These are phyloP conservation scores for Solanum microdontum DNA, from an alignment of 257 asterid genomes.

Conservation along the genomic window DNA sequence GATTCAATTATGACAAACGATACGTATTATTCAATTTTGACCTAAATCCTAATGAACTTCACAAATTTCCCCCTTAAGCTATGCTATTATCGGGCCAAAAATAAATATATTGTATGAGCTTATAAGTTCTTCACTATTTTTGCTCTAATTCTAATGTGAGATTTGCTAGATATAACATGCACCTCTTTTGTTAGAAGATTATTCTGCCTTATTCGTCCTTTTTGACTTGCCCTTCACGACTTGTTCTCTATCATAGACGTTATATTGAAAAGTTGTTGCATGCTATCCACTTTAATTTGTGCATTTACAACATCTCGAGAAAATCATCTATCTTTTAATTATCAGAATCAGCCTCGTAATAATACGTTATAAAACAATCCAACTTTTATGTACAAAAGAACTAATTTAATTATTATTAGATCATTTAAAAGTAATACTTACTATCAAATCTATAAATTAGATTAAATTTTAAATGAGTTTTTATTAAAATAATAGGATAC, in stretches of 20 bases:
- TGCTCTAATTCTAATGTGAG: background rate
- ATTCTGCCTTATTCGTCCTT: fast-evolving
- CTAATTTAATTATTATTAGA: background rate
- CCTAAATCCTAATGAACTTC: background rate
- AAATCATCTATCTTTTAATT: fast-evolving
- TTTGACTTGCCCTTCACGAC: fast-evolving
- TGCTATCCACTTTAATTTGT: fast-evolving
- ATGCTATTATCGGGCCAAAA: background rate
- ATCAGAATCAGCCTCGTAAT: background rate
- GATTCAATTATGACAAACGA: too few species aligned
- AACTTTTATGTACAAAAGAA: background rate
- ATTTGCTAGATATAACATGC: background rate
- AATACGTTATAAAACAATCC: background rate
- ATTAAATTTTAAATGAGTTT: background rate
- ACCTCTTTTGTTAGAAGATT: background rate
- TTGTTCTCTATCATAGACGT: fast-evolving
- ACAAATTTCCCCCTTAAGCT: background rate
- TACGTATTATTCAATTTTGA: background rate
- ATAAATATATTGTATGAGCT: too few species aligned
- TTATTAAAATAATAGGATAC: background rate
- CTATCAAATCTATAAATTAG: background rate
- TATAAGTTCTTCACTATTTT: background rate
- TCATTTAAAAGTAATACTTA: background rate
- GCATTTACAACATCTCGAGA: fast-evolving
- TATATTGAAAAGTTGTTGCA: background rate